Evolutionary conservation across 805 yeast genomes (phyloP).

Genomic region (Brettanomyces sp.): DNA sequence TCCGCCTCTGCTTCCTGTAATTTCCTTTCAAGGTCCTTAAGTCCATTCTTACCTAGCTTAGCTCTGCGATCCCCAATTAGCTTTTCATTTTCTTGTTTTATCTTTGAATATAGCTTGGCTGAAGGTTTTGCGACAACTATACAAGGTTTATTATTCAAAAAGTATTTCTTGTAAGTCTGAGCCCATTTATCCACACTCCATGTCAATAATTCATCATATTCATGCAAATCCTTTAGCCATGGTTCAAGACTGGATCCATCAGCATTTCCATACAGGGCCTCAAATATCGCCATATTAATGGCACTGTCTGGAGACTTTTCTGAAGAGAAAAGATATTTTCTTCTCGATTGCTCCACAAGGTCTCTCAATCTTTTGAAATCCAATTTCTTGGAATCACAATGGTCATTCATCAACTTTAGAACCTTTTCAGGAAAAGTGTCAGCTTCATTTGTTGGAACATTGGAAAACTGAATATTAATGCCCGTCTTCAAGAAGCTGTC

Average conservation of each 20-base stretch:
- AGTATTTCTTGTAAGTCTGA: conserved; percentile 37
- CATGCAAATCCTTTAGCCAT: conserved; percentile 48
- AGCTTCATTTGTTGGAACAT: conserved; percentile 67
- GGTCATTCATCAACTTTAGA: conserved; percentile 42
- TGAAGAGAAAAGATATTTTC: conserved; percentile 49
- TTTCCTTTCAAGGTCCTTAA: conserved; percentile 37
- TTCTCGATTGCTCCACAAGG: conserved; percentile 53
- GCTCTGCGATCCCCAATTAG: conserved; percentile 39
- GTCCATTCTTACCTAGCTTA: conserved; percentile 51
- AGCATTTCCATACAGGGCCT: conserved; percentile 68
- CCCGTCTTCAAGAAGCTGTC: conserved; percentile 64
- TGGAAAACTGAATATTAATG: conserved; percentile 48
- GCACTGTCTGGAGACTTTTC: conserved; percentile 57
- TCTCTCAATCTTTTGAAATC: conserved; percentile 62
- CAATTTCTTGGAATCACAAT: conserved; percentile 38
- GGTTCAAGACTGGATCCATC: conserved; percentile 48
- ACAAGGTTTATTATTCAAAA: conserved; percentile 55
- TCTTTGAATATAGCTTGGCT: conserved; percentile 38
- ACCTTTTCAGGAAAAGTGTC: conserved; percentile 44
- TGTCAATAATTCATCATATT: conserved; percentile 43
- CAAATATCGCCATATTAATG: conserved; percentile 60
- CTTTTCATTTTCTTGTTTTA: conserved; percentile 42
- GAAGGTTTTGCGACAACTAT: conserved; percentile 71
- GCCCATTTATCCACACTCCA: conserved; percentile 73
- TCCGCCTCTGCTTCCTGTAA: conserved; percentile 53